phyloP scores from a whole-genome alignment of 2,329 filamentous ascomycete genomes.

The Xylaria sp. region DNA sequence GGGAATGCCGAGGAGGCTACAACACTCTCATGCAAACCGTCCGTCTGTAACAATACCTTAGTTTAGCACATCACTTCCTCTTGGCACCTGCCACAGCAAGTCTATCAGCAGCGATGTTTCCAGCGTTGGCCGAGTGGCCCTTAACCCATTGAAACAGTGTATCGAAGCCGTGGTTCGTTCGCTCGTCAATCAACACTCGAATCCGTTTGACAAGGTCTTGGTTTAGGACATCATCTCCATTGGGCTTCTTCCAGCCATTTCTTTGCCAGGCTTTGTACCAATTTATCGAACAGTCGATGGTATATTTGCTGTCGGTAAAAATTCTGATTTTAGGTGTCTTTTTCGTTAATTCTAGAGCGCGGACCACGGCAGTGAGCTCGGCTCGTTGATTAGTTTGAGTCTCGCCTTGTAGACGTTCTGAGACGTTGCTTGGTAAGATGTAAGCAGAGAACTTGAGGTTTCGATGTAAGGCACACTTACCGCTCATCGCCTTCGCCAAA shows the following conservation, averaged over 20 bases:
- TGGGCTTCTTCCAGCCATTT: conserved; percentile 75
- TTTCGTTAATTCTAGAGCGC: conserved; percentile 79
- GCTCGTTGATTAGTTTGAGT: conserved; percentile 94
- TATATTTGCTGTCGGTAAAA: conserved; percentile 86
- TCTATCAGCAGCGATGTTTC: conserved; percentile 81
- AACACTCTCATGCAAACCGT: not conserved
- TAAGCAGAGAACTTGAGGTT: conserved; percentile 11
- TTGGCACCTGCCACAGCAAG: conserved; percentile 73
- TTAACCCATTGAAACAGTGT: conserved; percentile 89
- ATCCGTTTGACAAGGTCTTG: conserved; percentile 80
- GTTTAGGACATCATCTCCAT: conserved; percentile 79
- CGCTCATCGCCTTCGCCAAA: conserved; percentile 63
- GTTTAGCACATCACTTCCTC: conserved; percentile 9
- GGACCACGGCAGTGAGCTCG: conserved; percentile 87
- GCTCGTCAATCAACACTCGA: conserved; percentile 71
- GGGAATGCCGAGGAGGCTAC: not conserved
- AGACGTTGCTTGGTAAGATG: conserved; percentile 60
- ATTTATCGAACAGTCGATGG: conserved; percentile 84
- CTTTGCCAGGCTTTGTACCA: conserved; percentile 82
- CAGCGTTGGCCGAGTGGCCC: conserved; percentile 74
- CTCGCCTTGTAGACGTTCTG: conserved; percentile 74
- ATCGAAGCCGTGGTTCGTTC: conserved; percentile 61
- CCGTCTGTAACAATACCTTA: not conserved
- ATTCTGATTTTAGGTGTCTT: conserved; percentile 73
- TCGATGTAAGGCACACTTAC: conserved; percentile 37